Conservation (phyloP, 306 rosid species). For the Gillenia trifoliata region DNA sequence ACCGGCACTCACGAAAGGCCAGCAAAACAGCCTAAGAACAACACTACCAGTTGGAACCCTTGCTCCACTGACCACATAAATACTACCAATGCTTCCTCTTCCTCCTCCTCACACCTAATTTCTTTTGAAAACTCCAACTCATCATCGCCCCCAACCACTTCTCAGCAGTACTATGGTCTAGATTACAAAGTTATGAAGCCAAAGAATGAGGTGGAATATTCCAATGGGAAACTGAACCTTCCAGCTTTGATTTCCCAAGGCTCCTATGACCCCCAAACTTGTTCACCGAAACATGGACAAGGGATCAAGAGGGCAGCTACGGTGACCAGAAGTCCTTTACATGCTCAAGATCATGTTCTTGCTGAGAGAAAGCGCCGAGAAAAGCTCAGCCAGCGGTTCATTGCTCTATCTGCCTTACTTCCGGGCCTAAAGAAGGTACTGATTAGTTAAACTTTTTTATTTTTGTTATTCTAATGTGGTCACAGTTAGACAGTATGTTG, state of each 20-base stretch:
- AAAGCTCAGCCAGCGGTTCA: slow-evolving; percentile 42
- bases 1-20: slow-evolving; percentile 12
- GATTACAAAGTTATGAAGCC: slow-evolving; percentile 24
- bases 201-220: slow-evolving; percentile 26
- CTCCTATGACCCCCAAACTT: slow-evolving; percentile 18
- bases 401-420: slow-evolving; percentile 45
- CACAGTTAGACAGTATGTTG: not conserved
- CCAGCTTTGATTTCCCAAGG: slow-evolving; percentile 22
- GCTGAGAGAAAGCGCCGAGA: slow-evolving; percentile 55
- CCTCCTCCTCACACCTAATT: slow-evolving; percentile 52
- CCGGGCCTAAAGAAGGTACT: slow-evolving; percentile 64
- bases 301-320: slow-evolving; percentile 20
- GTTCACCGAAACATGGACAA: slow-evolving; percentile 9
- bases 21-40: slow-evolving; percentile 34
- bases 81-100: slow-evolving; percentile 20
- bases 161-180: slow-evolving; percentile 16
- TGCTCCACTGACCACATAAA: slow-evolving; percentile 9
- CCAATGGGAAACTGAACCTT: slow-evolving; percentile 12
- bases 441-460: not conserved
- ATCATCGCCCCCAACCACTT: slow-evolving; percentile 5
- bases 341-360: slow-evolving; percentile 43
- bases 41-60: slow-evolving; percentile 28
- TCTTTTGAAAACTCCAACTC: slow-evolving; percentile 45
- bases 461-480: not conserved
- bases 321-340: slow-evolving; percentile 16